A percentile compares a stretch with the other conserved stretches of the same genome.
Evolutionary conservation across 257 asterid genomes (phyloP).

Genomic region (Echites panduratus): DNA sequence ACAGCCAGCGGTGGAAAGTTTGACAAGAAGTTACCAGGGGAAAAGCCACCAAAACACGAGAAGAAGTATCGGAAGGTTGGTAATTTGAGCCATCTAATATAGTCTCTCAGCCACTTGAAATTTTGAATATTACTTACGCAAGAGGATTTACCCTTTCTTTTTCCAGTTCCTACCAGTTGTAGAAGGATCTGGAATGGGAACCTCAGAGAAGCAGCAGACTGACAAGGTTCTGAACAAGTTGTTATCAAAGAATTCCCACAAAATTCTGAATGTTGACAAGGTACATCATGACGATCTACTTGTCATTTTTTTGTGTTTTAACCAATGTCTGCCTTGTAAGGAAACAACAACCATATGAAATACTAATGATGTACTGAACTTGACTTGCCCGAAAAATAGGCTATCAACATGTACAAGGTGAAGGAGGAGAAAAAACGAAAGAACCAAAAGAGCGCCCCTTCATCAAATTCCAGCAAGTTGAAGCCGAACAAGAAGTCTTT

Average conservation of each 20-base stretch:
- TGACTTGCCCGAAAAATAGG: slow-evolving; percentile 36
- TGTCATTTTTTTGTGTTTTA: neutral
- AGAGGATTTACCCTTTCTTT: neutral
- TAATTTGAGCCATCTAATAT: slow-evolving; percentile 8
- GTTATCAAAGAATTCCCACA: slow-evolving; percentile 71
- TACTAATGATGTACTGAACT: neutral
- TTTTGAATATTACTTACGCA: neutral
- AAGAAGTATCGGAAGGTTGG: slow-evolving; percentile 89
- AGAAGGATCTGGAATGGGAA: slow-evolving; percentile 95
- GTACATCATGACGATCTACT: slow-evolving; percentile 20
- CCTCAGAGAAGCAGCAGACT: slow-evolving; percentile 73
- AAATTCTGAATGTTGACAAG: slow-evolving; percentile 85
- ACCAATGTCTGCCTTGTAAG: neutral
- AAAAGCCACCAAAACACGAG: slow-evolving; percentile 79
- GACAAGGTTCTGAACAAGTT: slow-evolving; percentile 75
- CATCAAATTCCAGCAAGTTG: slow-evolving; percentile 45
- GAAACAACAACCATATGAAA: neutral
- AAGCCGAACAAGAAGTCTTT: slow-evolving; percentile 53
- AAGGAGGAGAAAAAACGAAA: slow-evolving; percentile 66
- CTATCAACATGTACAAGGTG: slow-evolving; percentile 86
- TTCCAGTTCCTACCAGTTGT: slow-evolving; percentile 76
- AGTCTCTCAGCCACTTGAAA: no score
- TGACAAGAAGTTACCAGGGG: slow-evolving; percentile 91
- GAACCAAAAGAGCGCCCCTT: slow-evolving; percentile 39
- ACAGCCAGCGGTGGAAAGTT: slow-evolving; percentile 99